Base-by-base conservation (phyloP, 495 filamentous ascomycete genomes). In the Aspergillus ellipticus region DNA sequence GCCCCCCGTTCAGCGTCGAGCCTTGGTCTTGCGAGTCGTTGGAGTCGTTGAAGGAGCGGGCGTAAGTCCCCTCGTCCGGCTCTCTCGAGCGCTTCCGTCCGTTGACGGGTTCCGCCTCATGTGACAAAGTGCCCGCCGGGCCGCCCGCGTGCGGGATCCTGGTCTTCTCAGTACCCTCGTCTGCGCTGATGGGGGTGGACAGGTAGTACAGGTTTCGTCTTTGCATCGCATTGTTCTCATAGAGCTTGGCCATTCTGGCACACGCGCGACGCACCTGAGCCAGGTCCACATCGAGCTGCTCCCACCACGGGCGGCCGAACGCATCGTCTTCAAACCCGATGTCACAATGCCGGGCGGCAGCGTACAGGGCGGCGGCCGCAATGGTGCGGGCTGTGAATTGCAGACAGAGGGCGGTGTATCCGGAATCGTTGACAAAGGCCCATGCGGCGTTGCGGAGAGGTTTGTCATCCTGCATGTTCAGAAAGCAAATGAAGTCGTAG, bases 371-470 rank as follows among this genome's bases (percentile, higher is more conserved):
- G 13, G 87, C 87, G 37, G 92, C 86, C 35, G 92, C 89, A 51
- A 98, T 89, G 16, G 88, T 88, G 35, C 85, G 83, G 22, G 89
- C 79, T 1, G 83, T 79, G 67, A 90, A 89, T 22, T 92, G 74
- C n/a, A 99, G 79, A 51, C 91, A 95, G 19, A 97, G 75, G 47
- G 86, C 82, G 17, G 92, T 96, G 50, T 93, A 82, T 54, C 79
- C 86, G 11, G 85, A 84, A 71, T 99, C 94, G 70, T 94, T 96
- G 51, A 96, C 79, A 64, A 96, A 97, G 4, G 90, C 85, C 88
- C 93, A 97, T 2, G 89, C 85, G 2, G 90, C 83, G 66, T 95
- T 88, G 51, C 93, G 84, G 21, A 97, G 71, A 22, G 74, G 69
- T 67, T 90, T 87, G 66, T 91, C 84, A 54, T 91, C 84, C 53